These are phyloP conservation scores for Pleurotus tuber-regium DNA, from an alignment of 768 basidiomycete species.

Conservation along the genomic window DNA sequence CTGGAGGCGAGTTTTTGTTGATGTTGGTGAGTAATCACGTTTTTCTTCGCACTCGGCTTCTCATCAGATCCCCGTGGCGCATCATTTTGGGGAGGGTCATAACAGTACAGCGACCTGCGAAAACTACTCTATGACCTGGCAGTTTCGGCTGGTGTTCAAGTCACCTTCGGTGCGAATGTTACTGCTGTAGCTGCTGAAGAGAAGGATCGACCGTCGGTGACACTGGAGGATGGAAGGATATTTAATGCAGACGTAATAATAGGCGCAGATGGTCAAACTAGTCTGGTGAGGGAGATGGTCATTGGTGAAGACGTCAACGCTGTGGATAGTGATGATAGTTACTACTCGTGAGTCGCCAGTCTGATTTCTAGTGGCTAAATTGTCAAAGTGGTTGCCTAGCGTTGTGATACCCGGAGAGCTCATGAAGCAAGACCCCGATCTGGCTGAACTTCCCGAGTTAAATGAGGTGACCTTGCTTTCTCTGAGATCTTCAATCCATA, in stretches of 20 bases:
- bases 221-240: constrained; percentile 32
- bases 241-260: constrained; percentile 44
- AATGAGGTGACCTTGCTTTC: constrained; percentile 32
- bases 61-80: constrained; percentile 1
- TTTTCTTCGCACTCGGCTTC: background rate
- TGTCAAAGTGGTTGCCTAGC: constrained; percentile 19
- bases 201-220: constrained; percentile 21
- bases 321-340: constrained; percentile 24
- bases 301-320: constrained; percentile 27
- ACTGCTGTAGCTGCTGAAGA: constrained; percentile 24
- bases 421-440: constrained; percentile 37
- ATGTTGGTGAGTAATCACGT: constrained; percentile 44
- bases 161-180: constrained; percentile 31
- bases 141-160: constrained; percentile 33
- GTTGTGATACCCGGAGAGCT: constrained; percentile 32
- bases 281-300: constrained; percentile 36
- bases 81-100: no score
- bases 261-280: constrained; percentile 48
- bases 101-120: constrained; percentile 46
- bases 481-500: no score
- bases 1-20: constrained; percentile 47
- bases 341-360: constrained; percentile 35
- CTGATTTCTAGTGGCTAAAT: background rate
- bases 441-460: constrained; percentile 27
- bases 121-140: constrained; percentile 41